Base-by-base conservation (phyloP, 2,329 filamentous ascomycete genomes). In the Hypoxylon sp. region DNA sequence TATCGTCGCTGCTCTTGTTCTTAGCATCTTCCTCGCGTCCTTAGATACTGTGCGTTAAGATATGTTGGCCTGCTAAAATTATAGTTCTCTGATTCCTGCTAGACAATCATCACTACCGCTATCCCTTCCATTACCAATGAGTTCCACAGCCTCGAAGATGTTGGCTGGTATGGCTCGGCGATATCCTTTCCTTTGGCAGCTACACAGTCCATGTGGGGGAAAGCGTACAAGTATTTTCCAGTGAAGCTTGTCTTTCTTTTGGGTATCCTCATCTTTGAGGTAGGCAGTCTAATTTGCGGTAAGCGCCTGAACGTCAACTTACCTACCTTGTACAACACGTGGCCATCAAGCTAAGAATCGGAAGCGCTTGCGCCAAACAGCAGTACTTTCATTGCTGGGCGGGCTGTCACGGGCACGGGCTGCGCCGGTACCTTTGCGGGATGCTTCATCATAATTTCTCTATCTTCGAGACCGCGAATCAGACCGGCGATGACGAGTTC, bases 201-300 rank as follows among this genome's bases (percentile, higher is more conserved):
- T 32, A 77, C 77, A 46, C 78, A 80, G 68, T 75, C 79, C n/a
- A 58, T 75, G 28, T 81, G 77, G 56, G 79, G 79, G 46, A 80
- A 79, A 65, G 62, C 78, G 14, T 81, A 79, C 71, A 78, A 74
- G 59, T 77, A 79, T 57, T 78, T 75, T 70, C 72, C 70, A 50
- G 68, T 79, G 67, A 80, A 79, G 60, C 41, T 48, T 23, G 69
- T 71, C 51, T 78, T 78, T 56, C 51, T 79, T 10, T 21, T 63
- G 3, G 57, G 73, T 28, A 71, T 79, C 59, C 17, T 72, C 23
- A 60, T 79, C 23, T 80, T 79, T 63, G 75, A 78, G 69, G 51
- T 79, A 50, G 80, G 80, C 7, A 79, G 77, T 10, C 70, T 77
- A 25, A 65, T 82, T 28, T 79, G 76, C 62, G 80, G 75, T 46